Conservation (phyloP, 495 filamentous ascomycete species). For the Apiosordaria backusii region DNA sequence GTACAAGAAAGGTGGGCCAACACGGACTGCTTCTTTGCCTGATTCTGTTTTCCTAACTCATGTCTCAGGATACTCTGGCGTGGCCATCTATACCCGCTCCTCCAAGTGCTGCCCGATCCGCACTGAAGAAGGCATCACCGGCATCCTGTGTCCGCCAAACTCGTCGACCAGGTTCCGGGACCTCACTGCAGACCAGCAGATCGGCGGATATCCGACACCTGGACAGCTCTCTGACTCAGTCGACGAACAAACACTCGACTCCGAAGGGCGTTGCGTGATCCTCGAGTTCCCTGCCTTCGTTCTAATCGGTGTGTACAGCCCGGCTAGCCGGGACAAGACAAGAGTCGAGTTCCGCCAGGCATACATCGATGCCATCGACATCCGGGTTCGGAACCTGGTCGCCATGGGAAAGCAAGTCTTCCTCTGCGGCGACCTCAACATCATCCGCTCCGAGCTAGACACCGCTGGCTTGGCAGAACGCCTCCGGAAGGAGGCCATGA, state of each 20-base stretch:
- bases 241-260: constrained; percentile 73
- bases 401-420: constrained; percentile 76
- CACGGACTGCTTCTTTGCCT: too few relatives aligned
- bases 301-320: constrained; percentile 84
- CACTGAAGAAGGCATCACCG: constrained; percentile 90
- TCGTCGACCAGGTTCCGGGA: constrained; percentile 71
- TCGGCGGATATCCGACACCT: constrained; percentile 79
- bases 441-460: constrained; percentile 71
- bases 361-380: constrained; percentile 78
- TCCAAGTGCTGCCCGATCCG: constrained; percentile 81
- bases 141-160: constrained; percentile 72
- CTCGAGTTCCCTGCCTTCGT: constrained; percentile 96
- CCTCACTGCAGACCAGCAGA: constrained; percentile 71
- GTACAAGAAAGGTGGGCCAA: constrained; percentile 95
- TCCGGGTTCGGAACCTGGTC: constrained; percentile 76
- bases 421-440: constrained; percentile 87
- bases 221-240: constrained; percentile 61
- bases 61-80: constrained; percentile 88
- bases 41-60: neutral
- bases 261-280: constrained; percentile 88
- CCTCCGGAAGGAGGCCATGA: constrained; percentile 59
- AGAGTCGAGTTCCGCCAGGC: constrained; percentile 79
- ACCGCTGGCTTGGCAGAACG: constrained; percentile 64
- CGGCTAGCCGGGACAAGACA: constrained; percentile 81
- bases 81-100: constrained; percentile 93